Evolutionary conservation across 345 rosid species (phyloP).

Genomic region (Kernera saxatilis): DNA sequence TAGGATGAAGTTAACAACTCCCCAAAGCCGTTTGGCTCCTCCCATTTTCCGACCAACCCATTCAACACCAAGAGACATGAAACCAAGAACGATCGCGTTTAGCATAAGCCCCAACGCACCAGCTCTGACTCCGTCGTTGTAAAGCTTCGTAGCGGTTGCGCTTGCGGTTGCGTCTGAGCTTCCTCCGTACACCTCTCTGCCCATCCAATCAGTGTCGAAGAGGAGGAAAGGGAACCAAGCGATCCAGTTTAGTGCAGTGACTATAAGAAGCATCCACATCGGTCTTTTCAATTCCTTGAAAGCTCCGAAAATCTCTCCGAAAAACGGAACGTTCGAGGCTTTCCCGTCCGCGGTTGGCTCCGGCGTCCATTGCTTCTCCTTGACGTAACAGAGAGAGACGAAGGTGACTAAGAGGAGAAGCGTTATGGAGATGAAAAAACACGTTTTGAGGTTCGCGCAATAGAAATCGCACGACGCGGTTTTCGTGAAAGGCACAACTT

Average conservation of each 20-base stretch:
- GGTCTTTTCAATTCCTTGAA: constrained; percentile 50
- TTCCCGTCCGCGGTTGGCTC: constrained; percentile 9
- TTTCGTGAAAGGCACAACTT: constrained; percentile 56
- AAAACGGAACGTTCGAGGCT: constrained; percentile 11
- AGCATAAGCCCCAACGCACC: constrained; percentile 83
- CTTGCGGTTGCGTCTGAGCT: constrained; percentile 29
- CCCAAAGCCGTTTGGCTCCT: constrained; percentile 63
- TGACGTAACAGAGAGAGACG: constrained; percentile 42
- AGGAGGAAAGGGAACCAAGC: constrained; percentile 89
- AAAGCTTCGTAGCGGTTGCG: constrained; percentile 17
- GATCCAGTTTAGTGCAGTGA: constrained; percentile 80
- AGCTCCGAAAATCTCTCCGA: constrained; percentile 43
- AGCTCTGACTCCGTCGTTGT: constrained; percentile 62
- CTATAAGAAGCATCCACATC: constrained; percentile 69
- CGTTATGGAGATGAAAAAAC: constrained; percentile 62
- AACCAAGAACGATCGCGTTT: constrained; percentile 65
- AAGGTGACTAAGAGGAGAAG: constrained; percentile 41
- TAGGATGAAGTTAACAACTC: constrained; percentile 55
- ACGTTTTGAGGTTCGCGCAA: constrained; percentile 85
- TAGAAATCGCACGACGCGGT: constrained; percentile 64
- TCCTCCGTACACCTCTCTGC: constrained; percentile 88
- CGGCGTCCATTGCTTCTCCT: constrained; percentile 39
- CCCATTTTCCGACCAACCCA: constrained; percentile 39
- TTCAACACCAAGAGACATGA: constrained; percentile 58
- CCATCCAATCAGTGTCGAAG: constrained; percentile 93